Conservation (phyloP, 805 yeast genomes). For the Ogataea methanolica region DNA sequence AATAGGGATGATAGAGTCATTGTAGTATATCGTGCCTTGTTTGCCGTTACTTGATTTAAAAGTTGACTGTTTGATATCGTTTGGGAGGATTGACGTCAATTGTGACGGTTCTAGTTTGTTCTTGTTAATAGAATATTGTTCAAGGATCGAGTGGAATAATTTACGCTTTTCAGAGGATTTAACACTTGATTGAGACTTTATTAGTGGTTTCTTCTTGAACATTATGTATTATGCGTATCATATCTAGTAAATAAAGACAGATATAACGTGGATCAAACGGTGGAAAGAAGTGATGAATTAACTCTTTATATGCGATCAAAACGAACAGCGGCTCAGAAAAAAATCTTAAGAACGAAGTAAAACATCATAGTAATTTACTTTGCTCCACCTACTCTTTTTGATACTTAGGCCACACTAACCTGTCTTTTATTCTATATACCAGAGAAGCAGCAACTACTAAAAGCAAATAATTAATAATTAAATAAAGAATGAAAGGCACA, state of each 20-base stretch:
- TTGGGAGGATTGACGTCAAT: slow-evolving; percentile 42
- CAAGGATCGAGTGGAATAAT: slow-evolving; percentile 40
- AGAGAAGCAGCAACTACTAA: too few species aligned
- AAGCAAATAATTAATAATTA: too few species aligned
- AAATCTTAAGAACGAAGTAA: background rate
- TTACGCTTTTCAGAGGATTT: slow-evolving; percentile 77
- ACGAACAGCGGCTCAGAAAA: background rate
- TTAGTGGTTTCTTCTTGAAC: slow-evolving; percentile 52
- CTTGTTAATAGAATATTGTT: slow-evolving; percentile 36
- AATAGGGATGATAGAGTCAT: slow-evolving; percentile 59
- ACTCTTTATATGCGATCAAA: background rate
- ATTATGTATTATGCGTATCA: slow-evolving; percentile 21
- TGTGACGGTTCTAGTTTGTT: slow-evolving; percentile 36
- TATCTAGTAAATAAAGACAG: background rate
- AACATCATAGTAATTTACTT: too few species aligned
- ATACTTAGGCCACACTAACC: too few species aligned
- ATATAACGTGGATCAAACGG: background rate
- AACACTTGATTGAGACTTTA: slow-evolving; percentile 73
- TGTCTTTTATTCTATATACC: too few species aligned
- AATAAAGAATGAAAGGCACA: too few species aligned
- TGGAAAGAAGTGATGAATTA: too few species aligned
- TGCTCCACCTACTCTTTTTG: too few species aligned
- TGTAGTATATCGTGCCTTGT: slow-evolving; percentile 63
- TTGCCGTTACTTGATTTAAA: slow-evolving; percentile 47
- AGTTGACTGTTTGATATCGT: slow-evolving; percentile 56